phyloP scores from a whole-genome alignment of 306 rosid species.

The Begonia fuchsioides region DNA sequence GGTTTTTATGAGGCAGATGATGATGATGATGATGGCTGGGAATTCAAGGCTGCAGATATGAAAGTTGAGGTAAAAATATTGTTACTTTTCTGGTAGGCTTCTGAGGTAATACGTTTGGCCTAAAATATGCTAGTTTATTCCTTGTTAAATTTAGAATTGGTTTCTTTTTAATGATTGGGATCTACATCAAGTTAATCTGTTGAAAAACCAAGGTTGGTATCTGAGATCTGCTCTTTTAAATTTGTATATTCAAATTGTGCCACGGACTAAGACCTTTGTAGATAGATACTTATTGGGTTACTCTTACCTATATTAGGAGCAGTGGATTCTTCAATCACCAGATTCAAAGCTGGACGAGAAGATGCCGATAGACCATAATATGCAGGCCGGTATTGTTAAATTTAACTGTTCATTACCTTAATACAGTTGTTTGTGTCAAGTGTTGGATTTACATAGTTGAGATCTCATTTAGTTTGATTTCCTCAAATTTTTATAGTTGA shows the following conservation, averaged over 20 bases:
- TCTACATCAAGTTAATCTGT: background rate
- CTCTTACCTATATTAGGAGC: slow-evolving; percentile 14
- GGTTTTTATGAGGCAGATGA: slow-evolving; percentile 22
- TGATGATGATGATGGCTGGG: slow-evolving; percentile 68
- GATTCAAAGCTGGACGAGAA: slow-evolving; percentile 10
- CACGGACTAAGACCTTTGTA: no score
- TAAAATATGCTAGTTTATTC: no score
- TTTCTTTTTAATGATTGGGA: slow-evolving; percentile 4
- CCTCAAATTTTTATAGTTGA: background rate
- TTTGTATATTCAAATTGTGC: no score
- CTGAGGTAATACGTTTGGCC: no score
- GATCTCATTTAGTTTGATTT: background rate
- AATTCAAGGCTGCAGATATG: slow-evolving; percentile 67
- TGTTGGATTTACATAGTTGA: background rate
- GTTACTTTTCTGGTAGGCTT: background rate
- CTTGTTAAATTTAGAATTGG: background rate
- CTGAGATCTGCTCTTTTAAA: no score
- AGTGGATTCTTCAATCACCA: slow-evolving; percentile 15
- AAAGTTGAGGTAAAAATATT: slow-evolving; percentile 23
- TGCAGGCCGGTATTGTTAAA: slow-evolving; percentile 25
- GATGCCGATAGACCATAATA: slow-evolving; percentile 6
- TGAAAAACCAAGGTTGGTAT: background rate
- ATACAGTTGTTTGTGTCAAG: slow-evolving; percentile 3
- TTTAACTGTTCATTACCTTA: slow-evolving; percentile 7
- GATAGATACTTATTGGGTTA: background rate